Evolutionary conservation across 129 eudicot genomes (phyloP).

Genomic region (Helianthus tuberosus): DNA sequence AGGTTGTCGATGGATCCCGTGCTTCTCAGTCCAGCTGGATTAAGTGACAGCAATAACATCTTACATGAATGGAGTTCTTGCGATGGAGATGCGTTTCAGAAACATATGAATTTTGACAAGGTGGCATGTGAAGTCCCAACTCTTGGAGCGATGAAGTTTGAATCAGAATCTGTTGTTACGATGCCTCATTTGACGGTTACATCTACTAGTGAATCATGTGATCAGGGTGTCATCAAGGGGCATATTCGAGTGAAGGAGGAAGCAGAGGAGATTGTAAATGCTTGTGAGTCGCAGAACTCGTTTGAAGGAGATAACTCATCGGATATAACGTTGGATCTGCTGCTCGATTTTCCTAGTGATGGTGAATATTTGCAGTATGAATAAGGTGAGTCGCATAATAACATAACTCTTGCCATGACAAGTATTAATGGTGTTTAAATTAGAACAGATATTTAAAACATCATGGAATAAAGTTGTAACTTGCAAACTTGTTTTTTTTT

Average conservation of each 20-base stretch:
- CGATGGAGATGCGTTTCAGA: conserved; percentile 59
- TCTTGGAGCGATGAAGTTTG: conserved; percentile 28
- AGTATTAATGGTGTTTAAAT: conserved; percentile 11
- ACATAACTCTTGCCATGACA: background rate
- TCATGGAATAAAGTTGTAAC: conserved; percentile 30
- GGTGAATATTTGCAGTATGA: conserved; percentile 51
- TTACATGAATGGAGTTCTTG: conserved; percentile 63
- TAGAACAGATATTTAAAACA: conserved; percentile 25
- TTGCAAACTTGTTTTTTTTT: conserved; percentile 26
- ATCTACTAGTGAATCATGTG: conserved; percentile 29
- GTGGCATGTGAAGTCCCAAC: conserved; percentile 25
- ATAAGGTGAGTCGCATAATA: conserved; percentile 34
- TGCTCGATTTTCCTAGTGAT: conserved; percentile 61
- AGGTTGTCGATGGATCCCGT: conserved; percentile 39
- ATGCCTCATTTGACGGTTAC: conserved; percentile 9
- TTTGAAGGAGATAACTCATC: conserved; percentile 46
- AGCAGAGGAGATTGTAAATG: conserved; percentile 35
- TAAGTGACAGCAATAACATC: conserved; percentile 41
- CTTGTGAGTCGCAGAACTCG: conserved; percentile 49
- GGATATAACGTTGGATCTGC: conserved; percentile 55
- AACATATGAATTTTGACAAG: conserved; percentile 27
- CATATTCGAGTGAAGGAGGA: conserved; percentile 33
- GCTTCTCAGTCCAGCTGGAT: conserved; percentile 36
- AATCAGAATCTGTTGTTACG: conserved; percentile 38
- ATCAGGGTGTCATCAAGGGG: conserved; percentile 28